A percentile compares a stretch with the other conserved stretches of the same genome.
Evolutionary conservation across 257 asterid genomes (phyloP).

Genomic region (Nicotiana noctiflora): DNA sequence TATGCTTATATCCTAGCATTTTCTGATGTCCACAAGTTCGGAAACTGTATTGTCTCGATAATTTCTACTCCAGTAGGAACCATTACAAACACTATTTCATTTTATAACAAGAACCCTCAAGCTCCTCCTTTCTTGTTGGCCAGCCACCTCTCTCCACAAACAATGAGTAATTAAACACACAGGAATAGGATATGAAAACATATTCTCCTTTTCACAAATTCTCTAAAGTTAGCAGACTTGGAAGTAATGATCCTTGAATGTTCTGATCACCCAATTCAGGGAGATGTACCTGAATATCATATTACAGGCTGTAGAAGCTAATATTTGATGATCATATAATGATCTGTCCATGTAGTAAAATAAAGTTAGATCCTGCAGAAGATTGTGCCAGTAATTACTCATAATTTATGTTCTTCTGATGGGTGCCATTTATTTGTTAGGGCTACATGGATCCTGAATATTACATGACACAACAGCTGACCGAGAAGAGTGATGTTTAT

Average conservation of each 20-base stretch:
- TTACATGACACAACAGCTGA: conserved; percentile 80
- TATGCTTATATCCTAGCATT: not conserved
- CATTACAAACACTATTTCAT: not conserved
- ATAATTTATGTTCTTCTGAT: not conserved
- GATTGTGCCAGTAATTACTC: not conserved
- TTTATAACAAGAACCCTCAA: not conserved
- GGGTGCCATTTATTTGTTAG: conserved; percentile 24
- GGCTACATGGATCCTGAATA: conserved; percentile 98
- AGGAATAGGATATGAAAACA: not conserved
- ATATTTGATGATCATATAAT: not conserved
- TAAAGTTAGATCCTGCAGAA: not conserved
- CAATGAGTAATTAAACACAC: not conserved
- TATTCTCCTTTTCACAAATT: not conserved
- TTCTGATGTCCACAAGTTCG: not conserved
- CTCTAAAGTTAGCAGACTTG: not conserved
- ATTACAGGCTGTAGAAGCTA: not conserved
- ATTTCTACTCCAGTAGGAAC: not conserved
- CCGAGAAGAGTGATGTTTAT: conserved; percentile 89
- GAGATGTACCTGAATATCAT: not conserved
- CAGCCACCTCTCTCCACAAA: not conserved
- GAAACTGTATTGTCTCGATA: not conserved
- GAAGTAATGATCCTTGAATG: not conserved
- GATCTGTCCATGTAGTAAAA: not conserved
- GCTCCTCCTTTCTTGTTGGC: not conserved
- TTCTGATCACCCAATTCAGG: not conserved